Evolutionary conservation across 805 yeast genomes (phyloP).

Genomic region (Naumovozyma baii): DNA sequence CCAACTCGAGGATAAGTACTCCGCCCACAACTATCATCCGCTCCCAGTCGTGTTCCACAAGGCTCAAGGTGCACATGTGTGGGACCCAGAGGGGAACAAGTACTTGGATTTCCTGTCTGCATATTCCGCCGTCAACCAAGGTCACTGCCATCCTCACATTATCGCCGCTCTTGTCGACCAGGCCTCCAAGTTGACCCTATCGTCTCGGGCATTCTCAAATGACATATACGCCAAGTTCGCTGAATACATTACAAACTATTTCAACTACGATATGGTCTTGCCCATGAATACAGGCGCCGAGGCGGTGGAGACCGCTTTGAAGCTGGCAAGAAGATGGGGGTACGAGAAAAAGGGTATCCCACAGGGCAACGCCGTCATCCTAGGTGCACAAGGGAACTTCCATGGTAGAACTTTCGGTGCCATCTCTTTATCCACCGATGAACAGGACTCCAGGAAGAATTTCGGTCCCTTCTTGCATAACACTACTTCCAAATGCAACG

Average conservation of each 20-base stretch:
- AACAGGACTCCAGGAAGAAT: constrained; percentile 72
- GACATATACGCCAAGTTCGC: constrained; percentile 83
- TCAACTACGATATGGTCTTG: constrained; percentile 82
- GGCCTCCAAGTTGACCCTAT: constrained; percentile 72
- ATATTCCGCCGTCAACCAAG: constrained; percentile 95
- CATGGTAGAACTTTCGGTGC: constrained; percentile 95
- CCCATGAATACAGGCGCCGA: constrained; percentile 99
- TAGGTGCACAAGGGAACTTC: constrained; percentile 84
- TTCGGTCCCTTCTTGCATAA: constrained; percentile 85
- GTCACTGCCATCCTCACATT: constrained; percentile 94
- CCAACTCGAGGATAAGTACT: constrained; percentile 63
- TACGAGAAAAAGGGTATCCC: constrained; percentile 79
- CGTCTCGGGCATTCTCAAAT: constrained; percentile 87
- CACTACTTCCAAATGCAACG: constrained; percentile 69
- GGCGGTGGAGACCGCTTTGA: constrained; percentile 92
- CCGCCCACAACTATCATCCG: constrained; percentile 97
- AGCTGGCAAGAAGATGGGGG: constrained; percentile 96
- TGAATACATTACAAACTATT: constrained; percentile 78
- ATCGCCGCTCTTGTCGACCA: constrained; percentile 77
- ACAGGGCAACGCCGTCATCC: constrained; percentile 71
- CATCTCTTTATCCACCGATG: constrained; percentile 89
- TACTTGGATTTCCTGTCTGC: constrained; percentile 90
- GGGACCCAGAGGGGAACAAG: constrained; percentile 97
- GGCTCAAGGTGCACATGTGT: constrained; percentile 85
- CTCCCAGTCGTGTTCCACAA: constrained; percentile 85